Percentiles rank a stretch among this genome's conserved stretches.
Conservation (phyloP, 805 yeast genomes). For the Wickerhamiella sorbophila region DNA sequence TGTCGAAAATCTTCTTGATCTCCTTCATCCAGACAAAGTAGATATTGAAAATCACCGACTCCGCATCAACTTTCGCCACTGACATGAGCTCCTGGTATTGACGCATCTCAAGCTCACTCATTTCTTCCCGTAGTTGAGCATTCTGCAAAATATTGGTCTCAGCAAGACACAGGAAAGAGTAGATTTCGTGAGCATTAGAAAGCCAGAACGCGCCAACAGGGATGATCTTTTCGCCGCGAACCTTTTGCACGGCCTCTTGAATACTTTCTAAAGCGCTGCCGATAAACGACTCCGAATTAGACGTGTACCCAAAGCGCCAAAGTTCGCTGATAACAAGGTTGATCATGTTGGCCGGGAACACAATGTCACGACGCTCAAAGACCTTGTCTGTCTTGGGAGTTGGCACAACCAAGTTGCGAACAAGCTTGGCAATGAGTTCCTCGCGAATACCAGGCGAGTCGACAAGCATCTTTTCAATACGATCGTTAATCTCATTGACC, state of each 20-base stretch:
- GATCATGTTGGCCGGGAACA: constrained; percentile 91
- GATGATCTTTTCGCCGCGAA: constrained; percentile 75
- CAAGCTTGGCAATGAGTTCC: constrained; percentile 27
- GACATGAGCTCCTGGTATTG: constrained; percentile 81
- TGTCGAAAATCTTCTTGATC: constrained; percentile 77
- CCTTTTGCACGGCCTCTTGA: constrained; percentile 65
- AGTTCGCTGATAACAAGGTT: constrained; percentile 85
- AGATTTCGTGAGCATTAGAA: constrained; percentile 87
- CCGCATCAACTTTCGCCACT: constrained; percentile 87
- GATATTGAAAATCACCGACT: constrained; percentile 80
- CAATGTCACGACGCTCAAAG: constrained; percentile 73
- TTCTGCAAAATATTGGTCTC: constrained; percentile 81
- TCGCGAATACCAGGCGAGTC: constrained; percentile 12
- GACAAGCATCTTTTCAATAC: constrained; percentile 49
- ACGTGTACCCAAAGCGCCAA: constrained; percentile 94
- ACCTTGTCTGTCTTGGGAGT: constrained; percentile 73
- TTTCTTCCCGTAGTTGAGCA: constrained; percentile 61
- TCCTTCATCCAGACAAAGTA: constrained; percentile 96
- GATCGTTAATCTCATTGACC: constrained; percentile 51
- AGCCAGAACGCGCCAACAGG: constrained; percentile 96
- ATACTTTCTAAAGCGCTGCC: constrained; percentile 81
- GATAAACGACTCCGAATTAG: constrained; percentile 78
- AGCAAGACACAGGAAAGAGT: constrained; percentile 88
- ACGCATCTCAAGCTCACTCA: constrained; percentile 80
- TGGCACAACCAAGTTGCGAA: constrained; percentile 76